Conservation (phyloP, 208 protist species). For the Trypanosoma theileri region DNA sequence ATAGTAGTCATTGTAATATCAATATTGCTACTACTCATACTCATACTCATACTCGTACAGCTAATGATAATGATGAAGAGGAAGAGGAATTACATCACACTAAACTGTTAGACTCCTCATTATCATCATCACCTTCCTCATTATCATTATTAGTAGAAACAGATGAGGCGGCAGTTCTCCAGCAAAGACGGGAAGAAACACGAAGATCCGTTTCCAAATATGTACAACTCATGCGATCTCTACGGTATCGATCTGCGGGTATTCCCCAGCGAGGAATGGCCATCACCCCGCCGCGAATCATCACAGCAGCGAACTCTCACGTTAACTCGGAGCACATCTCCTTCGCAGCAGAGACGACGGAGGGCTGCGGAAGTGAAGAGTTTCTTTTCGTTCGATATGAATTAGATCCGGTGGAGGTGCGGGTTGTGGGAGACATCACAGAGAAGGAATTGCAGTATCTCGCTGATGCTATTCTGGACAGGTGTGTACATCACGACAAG, state of each 20-base stretch:
- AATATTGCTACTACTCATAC: not conserved
- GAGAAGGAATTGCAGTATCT: constrained; percentile 44
- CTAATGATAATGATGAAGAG: no score
- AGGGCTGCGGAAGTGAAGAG: not conserved
- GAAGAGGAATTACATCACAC: no score
- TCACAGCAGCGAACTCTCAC: no score
- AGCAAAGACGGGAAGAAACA: constrained; percentile 1
- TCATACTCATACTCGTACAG: not conserved
- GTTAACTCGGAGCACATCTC: no score
- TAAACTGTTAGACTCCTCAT: no score
- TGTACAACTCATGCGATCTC: constrained; percentile 2
- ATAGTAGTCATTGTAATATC: not conserved
- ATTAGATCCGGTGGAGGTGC: constrained; percentile 49
- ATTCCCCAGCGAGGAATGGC: not conserved
- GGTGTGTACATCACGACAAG: constrained; percentile 14
- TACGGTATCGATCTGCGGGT: not conserved
- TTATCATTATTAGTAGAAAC: not conserved
- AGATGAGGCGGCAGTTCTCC: not conserved
- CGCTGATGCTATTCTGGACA: constrained; percentile 45
- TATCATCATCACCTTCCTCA: not conserved
- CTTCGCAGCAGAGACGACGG: not conserved
- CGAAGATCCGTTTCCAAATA: not conserved
- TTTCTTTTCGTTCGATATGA: constrained; percentile 65
- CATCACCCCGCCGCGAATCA: no score
- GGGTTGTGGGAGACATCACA: constrained; percentile 41